These are phyloP conservation scores for Diaporthe sp. DNA, from an alignment of 2,329 filamentous ascomycete genomes.

Conservation along the genomic window DNA sequence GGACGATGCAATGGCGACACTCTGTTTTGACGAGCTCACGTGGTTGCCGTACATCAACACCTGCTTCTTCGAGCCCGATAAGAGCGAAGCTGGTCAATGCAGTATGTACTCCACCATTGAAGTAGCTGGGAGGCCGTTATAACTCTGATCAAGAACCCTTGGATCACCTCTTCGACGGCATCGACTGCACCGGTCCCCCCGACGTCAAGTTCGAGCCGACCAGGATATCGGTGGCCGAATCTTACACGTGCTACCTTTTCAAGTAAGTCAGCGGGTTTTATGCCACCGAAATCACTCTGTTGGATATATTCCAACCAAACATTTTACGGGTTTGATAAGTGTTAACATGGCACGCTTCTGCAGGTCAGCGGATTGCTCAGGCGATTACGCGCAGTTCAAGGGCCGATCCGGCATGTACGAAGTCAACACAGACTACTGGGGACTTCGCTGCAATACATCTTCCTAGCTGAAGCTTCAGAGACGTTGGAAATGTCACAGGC, in stretches of 20 bases:
- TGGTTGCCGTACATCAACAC: background rate
- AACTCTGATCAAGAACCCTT: background rate
- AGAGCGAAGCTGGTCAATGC: background rate
- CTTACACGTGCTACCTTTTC: background rate
- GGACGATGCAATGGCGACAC: background rate
- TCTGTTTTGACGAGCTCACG: background rate
- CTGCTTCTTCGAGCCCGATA: background rate
- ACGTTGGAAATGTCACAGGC: background rate
- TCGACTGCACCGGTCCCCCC: background rate
- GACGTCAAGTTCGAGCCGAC: background rate
- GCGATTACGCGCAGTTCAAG: background rate
- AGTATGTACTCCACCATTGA: background rate
- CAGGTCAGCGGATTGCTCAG: background rate
- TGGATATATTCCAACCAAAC: background rate
- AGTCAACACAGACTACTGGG: background rate
- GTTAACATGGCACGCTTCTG: background rate
- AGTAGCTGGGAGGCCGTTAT: rapidly evolving
- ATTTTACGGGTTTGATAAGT: background rate
- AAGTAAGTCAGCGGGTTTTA: background rate
- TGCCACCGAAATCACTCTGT: background rate
- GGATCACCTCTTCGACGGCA: background rate
- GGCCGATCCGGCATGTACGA: background rate
- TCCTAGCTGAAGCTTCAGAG: background rate
- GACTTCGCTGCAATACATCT: background rate
- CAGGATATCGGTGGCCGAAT: background rate